Conservation (phyloP, 1,139 yeast species). For the Debaryomyces sp. region DNA sequence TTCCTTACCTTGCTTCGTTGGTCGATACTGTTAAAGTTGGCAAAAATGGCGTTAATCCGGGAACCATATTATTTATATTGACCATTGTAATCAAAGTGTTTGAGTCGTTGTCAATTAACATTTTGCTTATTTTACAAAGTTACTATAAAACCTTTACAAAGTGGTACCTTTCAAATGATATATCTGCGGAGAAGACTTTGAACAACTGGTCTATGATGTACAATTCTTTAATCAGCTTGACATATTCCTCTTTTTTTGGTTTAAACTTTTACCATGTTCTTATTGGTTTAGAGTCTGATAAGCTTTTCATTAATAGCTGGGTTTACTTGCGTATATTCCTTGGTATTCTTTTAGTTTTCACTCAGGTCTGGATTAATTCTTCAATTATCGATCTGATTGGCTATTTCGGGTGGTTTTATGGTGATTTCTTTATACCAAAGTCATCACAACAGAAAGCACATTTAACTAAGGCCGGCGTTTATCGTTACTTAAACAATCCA, state of each 20-base stretch:
- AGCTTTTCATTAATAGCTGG: slow-evolving; percentile 38
- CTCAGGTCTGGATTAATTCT: slow-evolving; percentile 73
- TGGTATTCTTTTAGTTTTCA: slow-evolving; percentile 54
- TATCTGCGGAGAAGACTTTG: slow-evolving; percentile 68
- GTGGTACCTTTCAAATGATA: slow-evolving; percentile 66
- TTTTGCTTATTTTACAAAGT: slow-evolving; percentile 62
- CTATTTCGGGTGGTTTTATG: slow-evolving; percentile 88
- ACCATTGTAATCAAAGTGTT: slow-evolving; percentile 54
- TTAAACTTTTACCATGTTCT: slow-evolving; percentile 37
- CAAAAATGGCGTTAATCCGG: slow-evolving; percentile 12
- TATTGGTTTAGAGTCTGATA: slow-evolving; percentile 20
- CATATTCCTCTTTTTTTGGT: slow-evolving; percentile 50
- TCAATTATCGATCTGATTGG: slow-evolving; percentile 78
- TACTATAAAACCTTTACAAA: slow-evolving; percentile 66
- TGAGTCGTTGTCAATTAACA: slow-evolving; percentile 57
- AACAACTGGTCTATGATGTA: slow-evolving; percentile 78
- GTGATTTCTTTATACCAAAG: slow-evolving; percentile 76
- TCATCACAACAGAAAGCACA: slow-evolving; percentile 42
- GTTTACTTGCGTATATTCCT: slow-evolving; percentile 60
- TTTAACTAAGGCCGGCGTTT: slow-evolving; percentile 80
- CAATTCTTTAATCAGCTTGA: slow-evolving; percentile 52
- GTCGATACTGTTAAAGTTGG: slow-evolving; percentile 18
- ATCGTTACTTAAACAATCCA: slow-evolving; percentile 82
- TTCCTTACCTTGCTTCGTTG: slow-evolving; percentile 48
- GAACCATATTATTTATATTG: slow-evolving; percentile 41